Base-by-base conservation (phyloP, 2,329 filamentous ascomycete genomes). In the Fusarium poae region DNA sequence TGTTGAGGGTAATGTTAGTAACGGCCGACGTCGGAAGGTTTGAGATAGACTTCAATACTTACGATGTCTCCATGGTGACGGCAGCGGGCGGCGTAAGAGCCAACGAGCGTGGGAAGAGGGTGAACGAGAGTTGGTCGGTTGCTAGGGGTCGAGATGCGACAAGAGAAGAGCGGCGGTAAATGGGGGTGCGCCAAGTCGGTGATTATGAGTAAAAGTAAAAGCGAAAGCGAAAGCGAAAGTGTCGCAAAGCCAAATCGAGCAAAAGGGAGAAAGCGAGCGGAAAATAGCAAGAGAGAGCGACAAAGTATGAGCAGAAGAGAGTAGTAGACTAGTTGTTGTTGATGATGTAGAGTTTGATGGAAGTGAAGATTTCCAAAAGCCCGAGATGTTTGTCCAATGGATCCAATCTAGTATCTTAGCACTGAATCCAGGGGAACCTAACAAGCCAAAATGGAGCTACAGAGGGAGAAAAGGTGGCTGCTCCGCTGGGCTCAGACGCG, bases 61-160 rank as follows among this genome's bases (percentile, higher is more conserved):
- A 78, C 77, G 75, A 74, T 62, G 72, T 72, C 34, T 72, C 76
- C 76, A 77, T 77, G 62, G 59, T 74, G 60, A 55, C 63, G 59
- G 67, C 56, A 61, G 61, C 54, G 53, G 58, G 58, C 52, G 72
- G 58, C 65, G 65, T 57, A 35, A 63, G 62, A 67, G 70, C 73
- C 62, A 45, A 32, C 42, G 57, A 59, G 52, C 48, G 65, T 46
- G 49, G 56, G 48, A 53, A 65, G 65, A 70, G 57, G 67, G 62
- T 63, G 50, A 60, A 61, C 46, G 59, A 57, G 59, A 67, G 58
- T 55, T 40, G 50, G 63, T 59, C 40, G 50, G 63, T 59, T 68
- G 58, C 51, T 64, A 57, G 52, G 56, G 66, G 59, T 49, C 50
- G 46, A 37, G 39, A 62, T 44, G 63, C 50, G 59, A 62, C 43